Percentiles rank a stretch among this genome's conserved stretches.
phyloP scores from a whole-genome alignment of 192 early-diverging fungal genomes.

The Linnemannia zychae region DNA sequence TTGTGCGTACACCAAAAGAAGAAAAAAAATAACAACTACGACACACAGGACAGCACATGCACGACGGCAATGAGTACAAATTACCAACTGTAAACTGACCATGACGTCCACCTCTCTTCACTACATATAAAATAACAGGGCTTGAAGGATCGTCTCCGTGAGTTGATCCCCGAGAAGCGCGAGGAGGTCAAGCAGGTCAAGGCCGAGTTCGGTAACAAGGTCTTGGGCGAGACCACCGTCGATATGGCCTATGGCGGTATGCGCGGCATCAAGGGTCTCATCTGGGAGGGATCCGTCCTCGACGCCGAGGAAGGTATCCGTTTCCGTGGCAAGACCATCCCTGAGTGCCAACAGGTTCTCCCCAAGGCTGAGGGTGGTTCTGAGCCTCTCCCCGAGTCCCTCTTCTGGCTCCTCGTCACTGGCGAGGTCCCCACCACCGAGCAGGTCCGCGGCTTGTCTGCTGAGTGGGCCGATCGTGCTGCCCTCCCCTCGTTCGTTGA shows the following conservation, averaged over 20 bases:
- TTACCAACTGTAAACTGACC: neutral
- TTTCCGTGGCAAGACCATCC: slow-evolving; percentile 95
- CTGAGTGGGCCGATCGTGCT: slow-evolving; percentile 95
- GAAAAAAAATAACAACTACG: neutral
- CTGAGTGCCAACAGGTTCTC: slow-evolving; percentile 93
- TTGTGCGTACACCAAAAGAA: neutral
- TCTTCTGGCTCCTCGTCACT: slow-evolving; percentile 97
- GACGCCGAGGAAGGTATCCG: slow-evolving; percentile 98
- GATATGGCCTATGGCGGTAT: slow-evolving; percentile 99
- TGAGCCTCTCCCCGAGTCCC: slow-evolving; percentile 95
- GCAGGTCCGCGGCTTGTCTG: slow-evolving; percentile 90
- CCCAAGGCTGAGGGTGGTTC: slow-evolving; percentile 87
- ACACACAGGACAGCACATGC: neutral
- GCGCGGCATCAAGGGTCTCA: slow-evolving; percentile 98
- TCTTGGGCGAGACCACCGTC: slow-evolving; percentile 93
- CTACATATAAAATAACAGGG: slow-evolving; percentile 60
- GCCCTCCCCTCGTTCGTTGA: slow-evolving; percentile 93
- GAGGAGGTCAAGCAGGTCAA: slow-evolving; percentile 94
- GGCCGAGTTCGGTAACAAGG: slow-evolving; percentile 88
- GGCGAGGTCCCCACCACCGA: slow-evolving; percentile 94
- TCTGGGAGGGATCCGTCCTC: slow-evolving; percentile 97
- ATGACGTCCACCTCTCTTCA: neutral
- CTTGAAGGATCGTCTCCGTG: slow-evolving; percentile 91
- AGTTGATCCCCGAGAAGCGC: slow-evolving; percentile 94
- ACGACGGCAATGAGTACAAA: neutral